Conservation (phyloP, 2,329 filamentous ascomycete genomes). For the Chalaropsis ovoidea region DNA sequence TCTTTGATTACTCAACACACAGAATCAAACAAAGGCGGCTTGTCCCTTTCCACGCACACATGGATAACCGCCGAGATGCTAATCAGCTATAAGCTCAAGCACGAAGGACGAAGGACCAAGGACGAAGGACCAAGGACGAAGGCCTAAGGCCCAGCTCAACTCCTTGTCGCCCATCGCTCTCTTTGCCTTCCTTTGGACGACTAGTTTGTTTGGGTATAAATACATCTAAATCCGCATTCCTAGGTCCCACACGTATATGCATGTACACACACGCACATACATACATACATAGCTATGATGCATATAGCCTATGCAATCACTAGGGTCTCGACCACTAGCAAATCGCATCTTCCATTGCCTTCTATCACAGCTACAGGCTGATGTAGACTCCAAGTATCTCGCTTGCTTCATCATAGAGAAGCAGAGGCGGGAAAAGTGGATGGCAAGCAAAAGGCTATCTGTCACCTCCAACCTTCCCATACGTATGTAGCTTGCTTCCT, state of each 20-base stretch:
- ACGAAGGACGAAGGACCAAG: background rate
- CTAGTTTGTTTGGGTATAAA: background rate
- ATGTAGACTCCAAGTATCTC: too few species aligned
- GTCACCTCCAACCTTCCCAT: background rate
- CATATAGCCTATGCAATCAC: background rate
- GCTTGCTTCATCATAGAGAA: background rate
- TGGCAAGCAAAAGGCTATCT: background rate
- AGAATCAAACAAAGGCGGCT: too few species aligned
- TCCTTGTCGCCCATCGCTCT: background rate
- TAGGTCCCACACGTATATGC: too few species aligned
- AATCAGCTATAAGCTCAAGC: too few species aligned
- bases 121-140: background rate
- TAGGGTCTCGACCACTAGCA: too few species aligned
- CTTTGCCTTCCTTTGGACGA: too few species aligned
- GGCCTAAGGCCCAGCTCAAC: background rate
- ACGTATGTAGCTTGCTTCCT: background rate
- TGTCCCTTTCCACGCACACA: too few species aligned
- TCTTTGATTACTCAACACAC: too few species aligned
- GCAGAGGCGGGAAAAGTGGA: background rate
- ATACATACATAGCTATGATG: background rate
- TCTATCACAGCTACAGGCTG: too few species aligned
- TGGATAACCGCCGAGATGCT: too few species aligned
- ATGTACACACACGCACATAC: too few species aligned
- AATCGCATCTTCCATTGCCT: too few species aligned
- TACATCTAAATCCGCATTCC: background rate